Evolutionary conservation across 2,329 filamentous ascomycete genomes (phyloP).

Genomic region (Colletotrichum simmondsii): DNA sequence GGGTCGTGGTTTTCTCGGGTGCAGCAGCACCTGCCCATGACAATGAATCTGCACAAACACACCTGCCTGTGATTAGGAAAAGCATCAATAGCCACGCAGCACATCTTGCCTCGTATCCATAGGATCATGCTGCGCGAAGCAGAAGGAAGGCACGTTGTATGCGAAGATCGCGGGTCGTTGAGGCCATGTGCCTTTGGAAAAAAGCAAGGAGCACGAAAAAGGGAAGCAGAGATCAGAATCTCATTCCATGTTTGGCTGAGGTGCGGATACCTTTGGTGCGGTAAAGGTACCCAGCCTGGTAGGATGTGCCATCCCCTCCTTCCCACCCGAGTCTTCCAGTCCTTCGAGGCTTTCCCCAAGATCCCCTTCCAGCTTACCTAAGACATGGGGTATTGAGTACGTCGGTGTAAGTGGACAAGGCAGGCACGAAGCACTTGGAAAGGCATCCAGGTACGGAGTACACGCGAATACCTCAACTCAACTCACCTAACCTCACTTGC

Average conservation of each 20-base stretch:
- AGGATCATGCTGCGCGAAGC: background rate
- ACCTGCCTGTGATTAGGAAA: background rate
- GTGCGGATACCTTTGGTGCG: background rate
- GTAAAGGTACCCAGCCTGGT: background rate
- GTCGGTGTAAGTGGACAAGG: background rate
- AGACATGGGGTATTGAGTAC: slow-evolving; percentile 3
- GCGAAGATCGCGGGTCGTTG: background rate
- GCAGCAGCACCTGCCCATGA: background rate
- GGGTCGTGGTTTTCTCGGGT: background rate
- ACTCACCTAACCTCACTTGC: background rate
- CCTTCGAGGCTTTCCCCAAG: background rate
- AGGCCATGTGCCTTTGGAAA: background rate
- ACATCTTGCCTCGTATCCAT: background rate
- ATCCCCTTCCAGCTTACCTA: background rate
- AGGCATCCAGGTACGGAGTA: background rate
- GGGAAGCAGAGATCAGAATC: background rate
- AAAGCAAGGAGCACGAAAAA: background rate
- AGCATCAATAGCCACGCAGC: background rate
- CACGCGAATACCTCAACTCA: too few relatives aligned
- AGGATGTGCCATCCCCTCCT: background rate
- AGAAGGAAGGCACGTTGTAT: background rate
- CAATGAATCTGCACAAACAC: background rate
- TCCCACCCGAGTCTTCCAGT: background rate
- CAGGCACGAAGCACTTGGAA: background rate
- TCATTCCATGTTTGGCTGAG: background rate